These are phyloP conservation scores for Yarrowia hollandica DNA, from an alignment of 805 yeast species.

Conservation along the genomic window DNA sequence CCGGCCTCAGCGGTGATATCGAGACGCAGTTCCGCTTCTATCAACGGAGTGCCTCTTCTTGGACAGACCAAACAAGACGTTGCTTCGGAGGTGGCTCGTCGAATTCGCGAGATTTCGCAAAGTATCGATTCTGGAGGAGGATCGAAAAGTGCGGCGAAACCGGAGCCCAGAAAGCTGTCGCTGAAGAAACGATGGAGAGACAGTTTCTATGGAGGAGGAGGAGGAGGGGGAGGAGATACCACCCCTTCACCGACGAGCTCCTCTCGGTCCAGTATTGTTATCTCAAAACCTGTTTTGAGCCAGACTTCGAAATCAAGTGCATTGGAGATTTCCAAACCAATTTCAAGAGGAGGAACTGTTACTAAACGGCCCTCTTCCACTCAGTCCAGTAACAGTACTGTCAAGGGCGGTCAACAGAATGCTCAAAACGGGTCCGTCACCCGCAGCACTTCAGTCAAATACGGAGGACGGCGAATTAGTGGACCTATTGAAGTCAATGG, in stretches of 20 bases:
- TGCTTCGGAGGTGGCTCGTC: conserved; percentile 17
- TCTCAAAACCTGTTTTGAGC: background rate
- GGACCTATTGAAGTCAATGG: conserved; percentile 20
- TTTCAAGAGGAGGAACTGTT: too few species aligned
- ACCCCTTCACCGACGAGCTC: background rate
- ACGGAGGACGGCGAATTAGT: conserved; percentile 7
- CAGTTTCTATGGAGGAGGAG: background rate
- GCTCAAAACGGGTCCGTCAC: too few species aligned
- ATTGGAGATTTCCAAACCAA: background rate
- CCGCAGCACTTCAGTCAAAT: background rate
- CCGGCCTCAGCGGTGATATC: background rate
- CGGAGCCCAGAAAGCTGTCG: conserved; percentile 9
- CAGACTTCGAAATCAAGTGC: background rate
- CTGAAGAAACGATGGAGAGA: conserved; percentile 24
- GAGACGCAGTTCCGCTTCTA: background rate
- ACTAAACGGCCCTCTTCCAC: background rate
- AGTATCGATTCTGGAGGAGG: too few species aligned
- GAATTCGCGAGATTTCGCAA: conserved; percentile 16
- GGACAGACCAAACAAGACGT: conserved; percentile 21
- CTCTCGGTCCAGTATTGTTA: background rate
- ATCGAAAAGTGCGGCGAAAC: background rate
- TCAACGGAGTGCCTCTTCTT: conserved; percentile 11
- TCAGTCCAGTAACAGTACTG: background rate
- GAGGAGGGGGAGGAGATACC: background rate
- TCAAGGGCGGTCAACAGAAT: too few species aligned